Base-by-base conservation (phyloP, 2,329 filamentous ascomycete genomes). In the Camillea tinctor region DNA sequence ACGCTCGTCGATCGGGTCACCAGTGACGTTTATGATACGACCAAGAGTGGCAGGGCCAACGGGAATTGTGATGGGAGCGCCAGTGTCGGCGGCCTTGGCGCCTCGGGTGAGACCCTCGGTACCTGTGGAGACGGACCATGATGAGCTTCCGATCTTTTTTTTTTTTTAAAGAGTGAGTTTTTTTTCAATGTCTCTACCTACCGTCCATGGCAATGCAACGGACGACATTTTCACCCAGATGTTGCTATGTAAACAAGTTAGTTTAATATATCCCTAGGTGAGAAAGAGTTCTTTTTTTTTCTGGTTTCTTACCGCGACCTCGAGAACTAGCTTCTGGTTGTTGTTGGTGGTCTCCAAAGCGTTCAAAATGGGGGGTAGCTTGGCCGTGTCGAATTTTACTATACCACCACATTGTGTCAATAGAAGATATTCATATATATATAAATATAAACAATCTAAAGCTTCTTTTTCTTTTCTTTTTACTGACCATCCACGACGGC, bases 121-220 rank as follows among this genome's bases (percentile, higher is more conserved):
- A 96, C 92, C 92, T 95, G 68, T 69, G 62, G 61, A 64, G 36
- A 64, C 56, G 64, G 36, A 64, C 56, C 55, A 63, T 73, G 60
- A 71, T 73, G 60, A 71, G 67, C 50, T 60, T 48, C 22, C 30
- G 23, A 53, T 58, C 54, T 51, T 26, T 48, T 66, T 65, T 67
- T 57, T 49, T 4, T 30, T 4, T 9, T 30, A 7, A 26, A n/a
- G n/a, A n/a, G n/a, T n/a, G n/a, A n/a, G n/a, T n/a, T n/a, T 26
- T 30, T 30, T 30, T 30, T 4, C 13, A 30, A 30, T 4, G 53
- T 36, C 20, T 21, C 60, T 59, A 79, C 87, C 81, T 88, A 96
- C 94, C 95, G 83, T 99, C 95, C 95, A 99, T 99, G 83, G 95
- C 95, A 96, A 99, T 99, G 82, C 92, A 96, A 81, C 95, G 90